A percentile compares a stretch with the other conserved stretches of the same genome.
Evolutionary conservation across 305 asterid genomes (phyloP).

Genomic region (Salvia sclarea): DNA sequence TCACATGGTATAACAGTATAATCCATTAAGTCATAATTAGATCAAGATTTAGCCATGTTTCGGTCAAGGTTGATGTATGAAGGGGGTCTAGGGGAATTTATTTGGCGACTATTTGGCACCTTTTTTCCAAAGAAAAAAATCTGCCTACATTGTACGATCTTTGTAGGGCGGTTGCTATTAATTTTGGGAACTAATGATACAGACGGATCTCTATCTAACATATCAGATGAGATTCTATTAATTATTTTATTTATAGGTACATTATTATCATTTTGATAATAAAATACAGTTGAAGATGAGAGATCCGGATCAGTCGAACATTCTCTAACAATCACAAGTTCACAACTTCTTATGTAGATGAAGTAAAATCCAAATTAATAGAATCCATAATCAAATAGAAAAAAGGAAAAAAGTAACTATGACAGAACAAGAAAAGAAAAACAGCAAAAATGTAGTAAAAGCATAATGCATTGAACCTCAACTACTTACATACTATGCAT

Average conservation of each 20-base stretch:
- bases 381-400: constrained; percentile 1
- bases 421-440: background rate
- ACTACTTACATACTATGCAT: constrained; percentile 34
- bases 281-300: background rate
- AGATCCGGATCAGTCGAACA: background rate
- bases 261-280: background rate
- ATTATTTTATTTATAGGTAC: background rate
- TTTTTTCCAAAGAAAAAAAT: background rate
- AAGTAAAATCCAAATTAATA: background rate
- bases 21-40: background rate
- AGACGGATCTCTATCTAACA: background rate
- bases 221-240: background rate
- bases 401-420: constrained; percentile 1
- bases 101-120: background rate
- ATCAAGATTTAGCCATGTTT: background rate
- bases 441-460: constrained; percentile 22
- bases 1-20: too few species aligned
- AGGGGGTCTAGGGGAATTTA: background rate
- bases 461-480: constrained; percentile 27
- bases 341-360: constrained; percentile 1
- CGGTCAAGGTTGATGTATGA: background rate
- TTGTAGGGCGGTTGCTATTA: constrained; percentile 13
- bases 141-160: constrained; percentile 11
- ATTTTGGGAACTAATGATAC: constrained; percentile 2
- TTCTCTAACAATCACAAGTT: constrained; percentile 19